Evolutionary conservation across 1,284 basidiomycete species (phyloP).

Genomic region (Leccinum pachyderme): DNA sequence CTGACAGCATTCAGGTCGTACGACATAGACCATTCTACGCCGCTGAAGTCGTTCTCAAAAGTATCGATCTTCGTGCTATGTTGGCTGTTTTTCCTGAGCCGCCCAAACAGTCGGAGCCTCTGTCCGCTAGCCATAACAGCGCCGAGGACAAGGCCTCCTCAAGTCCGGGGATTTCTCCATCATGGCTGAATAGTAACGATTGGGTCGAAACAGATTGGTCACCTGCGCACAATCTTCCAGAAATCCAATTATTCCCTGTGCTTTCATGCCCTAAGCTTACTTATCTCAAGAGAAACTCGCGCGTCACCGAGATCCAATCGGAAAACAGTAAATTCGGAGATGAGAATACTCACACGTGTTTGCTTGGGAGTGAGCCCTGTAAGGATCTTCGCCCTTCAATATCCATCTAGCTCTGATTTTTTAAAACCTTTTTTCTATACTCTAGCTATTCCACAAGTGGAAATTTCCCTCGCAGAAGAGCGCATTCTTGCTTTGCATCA

Average conservation of each 20-base stretch:
- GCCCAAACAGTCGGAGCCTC: slow-evolving; percentile 55
- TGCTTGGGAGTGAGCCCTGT: slow-evolving; percentile 77
- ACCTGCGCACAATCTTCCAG: slow-evolving; percentile 50
- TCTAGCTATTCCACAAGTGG: slow-evolving; percentile 66
- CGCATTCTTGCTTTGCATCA: slow-evolving; percentile 54
- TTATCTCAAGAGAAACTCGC: slow-evolving; percentile 71
- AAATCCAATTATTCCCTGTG: slow-evolving; percentile 69
- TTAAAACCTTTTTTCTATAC: not conserved
- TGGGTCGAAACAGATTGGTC: slow-evolving; percentile 80
- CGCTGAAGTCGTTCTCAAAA: slow-evolving; percentile 82
- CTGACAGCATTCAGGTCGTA: slow-evolving; percentile 52
- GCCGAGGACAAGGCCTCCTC: slow-evolving; percentile 27
- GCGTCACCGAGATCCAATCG: slow-evolving; percentile 38
- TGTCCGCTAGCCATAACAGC: slow-evolving; percentile 33
- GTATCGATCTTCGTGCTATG: slow-evolving; percentile 78
- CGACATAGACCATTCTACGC: slow-evolving; percentile 90
- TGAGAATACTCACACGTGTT: slow-evolving; percentile 85
- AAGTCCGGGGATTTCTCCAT: slow-evolving; percentile 38
- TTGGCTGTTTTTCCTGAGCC: slow-evolving; percentile 77
- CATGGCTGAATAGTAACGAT: slow-evolving; percentile 83
- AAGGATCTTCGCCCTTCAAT: slow-evolving; percentile 25
- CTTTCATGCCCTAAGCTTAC: slow-evolving; percentile 82
- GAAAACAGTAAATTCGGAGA: slow-evolving; percentile 81
- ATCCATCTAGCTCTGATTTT: not conserved
- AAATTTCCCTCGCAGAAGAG: slow-evolving; percentile 59